phyloP scores from a whole-genome alignment of 2,329 filamentous ascomycete genomes.

The Apiospora pterosperma region DNA sequence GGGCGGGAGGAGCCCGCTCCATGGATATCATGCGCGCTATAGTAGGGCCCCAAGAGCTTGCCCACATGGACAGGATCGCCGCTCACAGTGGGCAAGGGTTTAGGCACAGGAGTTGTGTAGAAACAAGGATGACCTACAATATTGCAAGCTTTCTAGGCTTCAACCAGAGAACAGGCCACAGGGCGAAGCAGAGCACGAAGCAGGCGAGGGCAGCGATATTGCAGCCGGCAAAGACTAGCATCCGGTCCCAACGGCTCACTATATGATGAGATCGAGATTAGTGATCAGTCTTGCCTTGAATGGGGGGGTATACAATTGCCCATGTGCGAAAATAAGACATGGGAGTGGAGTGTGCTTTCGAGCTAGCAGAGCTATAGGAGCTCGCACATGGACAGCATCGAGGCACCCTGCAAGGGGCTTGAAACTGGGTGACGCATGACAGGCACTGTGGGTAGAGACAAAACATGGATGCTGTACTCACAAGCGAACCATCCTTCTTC shows the following conservation, averaged over 20 bases:
- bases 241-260: constrained; percentile 97
- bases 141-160: constrained; percentile 93
- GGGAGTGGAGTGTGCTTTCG: constrained; percentile 23
- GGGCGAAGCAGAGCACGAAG: constrained; percentile 88
- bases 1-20: background rate
- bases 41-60: constrained; percentile 4
- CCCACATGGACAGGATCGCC: constrained; percentile 7
- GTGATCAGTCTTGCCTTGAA: constrained; percentile 23
- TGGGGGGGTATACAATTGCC: constrained; percentile 20
- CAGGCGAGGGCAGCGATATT: constrained; percentile 86
- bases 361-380: constrained; percentile 12
- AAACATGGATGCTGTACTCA: constrained; percentile 57
- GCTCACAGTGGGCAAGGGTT: background rate
- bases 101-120: background rate
- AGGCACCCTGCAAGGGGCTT: constrained; percentile 34
- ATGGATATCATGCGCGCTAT: constrained; percentile 2
- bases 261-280: constrained; percentile 24
- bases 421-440: constrained; percentile 24
- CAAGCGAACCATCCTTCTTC: constrained; percentile 93
- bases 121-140: constrained; percentile 62
- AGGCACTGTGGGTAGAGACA: constrained; percentile 28
- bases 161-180: constrained; percentile 79
- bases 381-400: constrained; percentile 40
- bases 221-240: constrained; percentile 88
- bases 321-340: constrained; percentile 40